Conservation (phyloP, 169 alveolate species). For the Theileria parva region DNA sequence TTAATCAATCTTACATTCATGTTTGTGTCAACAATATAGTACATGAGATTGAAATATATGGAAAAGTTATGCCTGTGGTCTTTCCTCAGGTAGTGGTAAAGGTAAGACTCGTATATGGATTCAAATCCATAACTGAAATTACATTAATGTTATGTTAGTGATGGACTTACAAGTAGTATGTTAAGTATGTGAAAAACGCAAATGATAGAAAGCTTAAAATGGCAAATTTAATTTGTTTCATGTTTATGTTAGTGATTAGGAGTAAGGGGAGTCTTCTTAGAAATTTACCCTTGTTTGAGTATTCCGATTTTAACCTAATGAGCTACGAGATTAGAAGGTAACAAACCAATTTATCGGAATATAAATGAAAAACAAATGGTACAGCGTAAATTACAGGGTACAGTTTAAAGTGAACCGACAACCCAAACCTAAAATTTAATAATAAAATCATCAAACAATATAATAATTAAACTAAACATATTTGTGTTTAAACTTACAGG, state of each 20-base stretch:
- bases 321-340: background rate
- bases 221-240: conserved; percentile 25
- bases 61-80: conserved; percentile 98
- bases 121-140: conserved; percentile 85
- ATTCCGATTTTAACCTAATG: background rate
- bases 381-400: conserved; percentile 96
- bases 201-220: conserved; percentile 28
- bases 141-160: background rate
- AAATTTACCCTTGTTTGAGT: conserved; percentile 15
- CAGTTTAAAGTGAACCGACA: conserved; percentile 93
- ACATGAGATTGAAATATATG: conserved; percentile 91
- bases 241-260: conserved; percentile 10
- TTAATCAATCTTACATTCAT: conserved; percentile 59
- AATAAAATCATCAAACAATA: background rate
- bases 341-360: conserved; percentile 36
- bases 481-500: conserved; percentile 43
- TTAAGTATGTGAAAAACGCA: background rate
- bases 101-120: conserved; percentile 90
- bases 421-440: conserved; percentile 81
- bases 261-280: background rate
- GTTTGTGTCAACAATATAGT: conserved; percentile 74
- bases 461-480: no score
- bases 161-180: conserved; percentile 29
- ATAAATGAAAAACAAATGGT: conserved; percentile 78
- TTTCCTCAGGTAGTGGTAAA: conserved; percentile 93